Conservation (phyloP, 129 eudicot species). For the Flaveria bidentis region DNA sequence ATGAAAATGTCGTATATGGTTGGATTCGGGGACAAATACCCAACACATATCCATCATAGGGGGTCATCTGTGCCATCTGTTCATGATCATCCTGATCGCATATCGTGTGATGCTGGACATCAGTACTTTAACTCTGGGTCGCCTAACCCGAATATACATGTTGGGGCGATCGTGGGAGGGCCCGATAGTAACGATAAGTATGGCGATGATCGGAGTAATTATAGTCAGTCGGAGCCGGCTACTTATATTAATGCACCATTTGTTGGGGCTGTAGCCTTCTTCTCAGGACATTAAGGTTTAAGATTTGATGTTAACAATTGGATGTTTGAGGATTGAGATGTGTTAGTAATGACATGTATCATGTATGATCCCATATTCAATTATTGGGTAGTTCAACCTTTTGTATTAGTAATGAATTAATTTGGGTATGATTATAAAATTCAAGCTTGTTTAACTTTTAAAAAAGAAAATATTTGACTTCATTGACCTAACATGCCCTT, state of each 20-base stretch:
- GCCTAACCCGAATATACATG: conserved; percentile 70
- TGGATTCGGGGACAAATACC: conserved; percentile 81
- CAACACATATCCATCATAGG: conserved; percentile 71
- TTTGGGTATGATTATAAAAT: not conserved
- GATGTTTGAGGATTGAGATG: conserved; percentile 36
- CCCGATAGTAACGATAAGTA: conserved; percentile 68
- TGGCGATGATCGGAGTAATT: conserved; percentile 73
- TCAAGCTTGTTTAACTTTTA: not conserved
- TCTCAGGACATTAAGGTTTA: conserved; percentile 38
- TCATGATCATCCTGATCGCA: conserved; percentile 55
- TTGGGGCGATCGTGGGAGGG: conserved; percentile 88
- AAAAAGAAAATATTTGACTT: not conserved
- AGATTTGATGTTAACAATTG: conserved; percentile 23
- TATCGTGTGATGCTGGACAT: conserved; percentile 69
- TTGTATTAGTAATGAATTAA: not conserved
- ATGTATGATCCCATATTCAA: conserved; percentile 38
- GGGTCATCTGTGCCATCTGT: conserved; percentile 87
- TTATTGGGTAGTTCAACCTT: conserved; percentile 3
- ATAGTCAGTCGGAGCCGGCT: conserved; percentile 91
- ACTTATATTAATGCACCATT: conserved; percentile 95
- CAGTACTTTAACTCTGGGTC: conserved; percentile 55
- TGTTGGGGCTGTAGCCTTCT: conserved; percentile 83
- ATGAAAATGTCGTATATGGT: conserved; percentile 87
- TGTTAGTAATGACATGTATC: conserved; percentile 12
- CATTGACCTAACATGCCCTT: no score